Base-by-base conservation (phyloP, 192 early-diverging fungal species). In the Umbelopsis isabellina region DNA sequence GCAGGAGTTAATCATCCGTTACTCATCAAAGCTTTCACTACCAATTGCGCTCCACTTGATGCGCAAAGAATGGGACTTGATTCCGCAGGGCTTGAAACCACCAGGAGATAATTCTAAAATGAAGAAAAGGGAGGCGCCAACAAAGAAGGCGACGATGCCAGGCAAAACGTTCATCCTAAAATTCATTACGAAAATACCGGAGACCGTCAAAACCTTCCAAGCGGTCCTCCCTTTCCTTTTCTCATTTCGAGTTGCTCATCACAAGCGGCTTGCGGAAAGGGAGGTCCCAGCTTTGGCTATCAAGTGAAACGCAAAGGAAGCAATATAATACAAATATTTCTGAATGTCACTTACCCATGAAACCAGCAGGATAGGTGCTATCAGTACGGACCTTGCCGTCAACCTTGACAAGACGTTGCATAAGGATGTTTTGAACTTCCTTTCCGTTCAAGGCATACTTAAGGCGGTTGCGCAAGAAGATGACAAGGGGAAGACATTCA, bases 401-500 rank as follows among this genome's bases (percentile, higher is more conserved):
- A 69, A 99, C 96, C 90, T 99, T 98, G 82, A 99, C 91, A 77
- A 97, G 87, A 77, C 97, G 91, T 90, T 99, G 97, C 95, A 95
- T 97, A 53, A 98, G 85, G 83, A 99, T 99, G 74, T 84, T 85
- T 82, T 89, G 91, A 68, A 96, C 94, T 88, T 99, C 98, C 85
- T 95, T 95, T 75, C 91, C 89, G 88, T 93, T 99, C 65, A 99
- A 86, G 51, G 98, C 98, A 86, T 99, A 99, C 90, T 97, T 95
- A 78, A 99, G 90, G 80, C 97, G 91, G 91, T 99, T 99, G 75
- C 98, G 95, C 84, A 99, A 83, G 91, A 99, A 99, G 72, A 99
- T 87, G 73, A 98, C 83, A 72, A 99, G 87, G 48, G 97, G 98
- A 79, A 99, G 88, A 85, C 94, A 99, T 87, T 99, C 98, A 76